Conservation (phyloP, 352 stramenopile genomes). For the Plasmopara halstedii region DNA sequence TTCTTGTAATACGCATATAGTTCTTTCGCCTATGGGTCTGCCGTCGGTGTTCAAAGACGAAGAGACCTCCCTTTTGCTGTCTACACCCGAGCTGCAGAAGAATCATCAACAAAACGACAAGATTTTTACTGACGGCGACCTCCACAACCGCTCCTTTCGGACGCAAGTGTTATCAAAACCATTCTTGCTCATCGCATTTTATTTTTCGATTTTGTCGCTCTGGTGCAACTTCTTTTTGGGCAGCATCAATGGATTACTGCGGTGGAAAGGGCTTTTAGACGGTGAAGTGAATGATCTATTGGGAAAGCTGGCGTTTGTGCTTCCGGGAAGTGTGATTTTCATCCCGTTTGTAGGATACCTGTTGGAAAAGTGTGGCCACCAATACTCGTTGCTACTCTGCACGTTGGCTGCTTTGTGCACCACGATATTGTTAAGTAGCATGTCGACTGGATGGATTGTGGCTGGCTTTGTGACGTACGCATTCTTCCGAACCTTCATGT, state of each 20-base stretch:
- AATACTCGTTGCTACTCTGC: conserved; percentile 37
- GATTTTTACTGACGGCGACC: conserved; percentile 30
- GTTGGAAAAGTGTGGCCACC: conserved; percentile 67
- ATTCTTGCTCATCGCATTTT: conserved; percentile 65
- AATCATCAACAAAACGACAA: conserved; percentile 23
- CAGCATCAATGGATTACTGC: conserved; percentile 49
- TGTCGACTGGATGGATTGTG: conserved; percentile 38
- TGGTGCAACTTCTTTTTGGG: conserved; percentile 84
- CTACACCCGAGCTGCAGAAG: conserved; percentile 42
- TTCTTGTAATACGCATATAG: conserved; percentile 26
- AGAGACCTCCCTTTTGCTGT: conserved; percentile 35
- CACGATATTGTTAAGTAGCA: conserved; percentile 30
- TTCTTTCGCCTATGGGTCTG: conserved; percentile 49
- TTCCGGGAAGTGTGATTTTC: conserved; percentile 61
- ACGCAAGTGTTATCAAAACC: conserved; percentile 50
- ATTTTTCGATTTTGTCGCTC: conserved; percentile 68
- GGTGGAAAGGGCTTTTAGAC: conserved; percentile 39
- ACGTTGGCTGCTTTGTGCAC: conserved; percentile 37
- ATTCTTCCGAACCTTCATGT: conserved; percentile 79
- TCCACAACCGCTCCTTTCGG: conserved; percentile 52
- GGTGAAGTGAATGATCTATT: conserved; percentile 34
- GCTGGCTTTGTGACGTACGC: conserved; percentile 63
- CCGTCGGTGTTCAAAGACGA: conserved; percentile 56
- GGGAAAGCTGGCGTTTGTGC: conserved; percentile 45
- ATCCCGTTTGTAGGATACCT: conserved; percentile 68